A percentile compares a stretch with the other conserved stretches of the same genome.
Conservation (phyloP, 495 filamentous ascomycete species). For the Lepidopterella palustris region DNA sequence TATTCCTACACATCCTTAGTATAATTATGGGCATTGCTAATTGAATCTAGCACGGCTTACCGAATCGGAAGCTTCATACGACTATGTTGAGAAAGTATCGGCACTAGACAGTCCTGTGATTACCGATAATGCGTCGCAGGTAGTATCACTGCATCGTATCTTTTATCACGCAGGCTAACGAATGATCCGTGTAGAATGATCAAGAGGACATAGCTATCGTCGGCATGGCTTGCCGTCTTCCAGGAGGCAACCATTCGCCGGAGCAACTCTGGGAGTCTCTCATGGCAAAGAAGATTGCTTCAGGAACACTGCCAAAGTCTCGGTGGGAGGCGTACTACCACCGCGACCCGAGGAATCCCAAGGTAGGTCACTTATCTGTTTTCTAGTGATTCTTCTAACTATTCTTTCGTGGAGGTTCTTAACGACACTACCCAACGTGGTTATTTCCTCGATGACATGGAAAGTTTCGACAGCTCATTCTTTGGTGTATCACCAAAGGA, state of each 20-base stretch:
- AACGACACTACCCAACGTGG: constrained; percentile 21
- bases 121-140: too few relatives aligned
- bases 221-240: constrained; percentile 37
- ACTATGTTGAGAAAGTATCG: too few relatives aligned
- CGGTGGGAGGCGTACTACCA: constrained; percentile 38
- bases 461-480: constrained; percentile 36
- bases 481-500: constrained; percentile 43
- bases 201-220: constrained; percentile 34
- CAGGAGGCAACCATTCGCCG: constrained; percentile 33
- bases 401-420: too few relatives aligned
- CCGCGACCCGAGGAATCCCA: constrained; percentile 30
- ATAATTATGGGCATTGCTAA: too few relatives aligned
- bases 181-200: too few relatives aligned
- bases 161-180: too few relatives aligned
- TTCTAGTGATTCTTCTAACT: too few relatives aligned
- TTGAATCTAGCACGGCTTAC: too few relatives aligned
- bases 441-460: constrained; percentile 37
- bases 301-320: constrained; percentile 29
- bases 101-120: too few relatives aligned
- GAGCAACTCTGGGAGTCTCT: constrained; percentile 37
- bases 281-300: constrained; percentile 33
- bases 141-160: too few relatives aligned
- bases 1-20: too few relatives aligned
- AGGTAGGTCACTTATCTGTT: constrained; percentile 16
- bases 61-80: too few relatives aligned